These are phyloP conservation scores for Balamuthia mandrillaris DNA, from an alignment of 208 protist genomes.

Conservation along the genomic window DNA sequence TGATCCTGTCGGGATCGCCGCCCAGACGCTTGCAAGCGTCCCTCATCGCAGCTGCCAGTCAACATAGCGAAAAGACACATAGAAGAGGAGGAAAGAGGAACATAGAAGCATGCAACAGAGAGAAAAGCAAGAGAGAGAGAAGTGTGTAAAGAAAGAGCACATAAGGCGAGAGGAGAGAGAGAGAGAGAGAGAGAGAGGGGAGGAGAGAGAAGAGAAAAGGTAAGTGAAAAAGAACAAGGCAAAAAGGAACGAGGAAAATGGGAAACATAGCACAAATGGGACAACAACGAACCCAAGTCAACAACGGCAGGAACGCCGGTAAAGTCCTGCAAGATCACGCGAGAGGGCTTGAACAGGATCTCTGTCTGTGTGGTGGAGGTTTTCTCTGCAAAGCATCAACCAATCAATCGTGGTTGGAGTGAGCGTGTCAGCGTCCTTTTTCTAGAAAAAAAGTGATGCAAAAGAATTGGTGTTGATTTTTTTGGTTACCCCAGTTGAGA, in stretches of 20 bases:
- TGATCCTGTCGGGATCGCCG: conserved; percentile 85
- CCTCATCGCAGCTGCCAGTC: conserved; percentile 89
- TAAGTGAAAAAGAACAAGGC: neutral
- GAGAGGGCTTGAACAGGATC: conserved; percentile 91
- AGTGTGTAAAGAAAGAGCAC: too few relatives aligned
- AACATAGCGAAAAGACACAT: conserved; percentile 85
- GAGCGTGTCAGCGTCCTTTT: neutral
- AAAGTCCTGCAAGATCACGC: conserved; percentile 89
- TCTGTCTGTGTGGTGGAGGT: conserved; percentile 82
- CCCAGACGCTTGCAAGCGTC: conserved; percentile 86
- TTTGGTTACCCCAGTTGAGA: conserved; percentile 79
- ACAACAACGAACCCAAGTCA: conserved; percentile 76
- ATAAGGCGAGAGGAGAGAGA: too few relatives aligned
- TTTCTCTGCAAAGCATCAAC: conserved; percentile 46
- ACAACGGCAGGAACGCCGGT: conserved; percentile 92
- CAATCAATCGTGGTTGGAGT: neutral
- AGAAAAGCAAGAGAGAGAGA: neutral
- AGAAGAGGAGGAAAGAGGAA: too few relatives aligned
- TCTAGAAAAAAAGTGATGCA: too few relatives aligned
- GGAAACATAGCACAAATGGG: neutral
- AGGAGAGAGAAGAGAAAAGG: too few relatives aligned
- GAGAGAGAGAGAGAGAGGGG: too few relatives aligned
- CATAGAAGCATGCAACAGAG: neutral
- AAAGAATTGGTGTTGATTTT: neutral
- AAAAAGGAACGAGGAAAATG: neutral